Conservation (phyloP, 2,329 filamentous ascomycete genomes). For the Talaromyces sp. region DNA sequence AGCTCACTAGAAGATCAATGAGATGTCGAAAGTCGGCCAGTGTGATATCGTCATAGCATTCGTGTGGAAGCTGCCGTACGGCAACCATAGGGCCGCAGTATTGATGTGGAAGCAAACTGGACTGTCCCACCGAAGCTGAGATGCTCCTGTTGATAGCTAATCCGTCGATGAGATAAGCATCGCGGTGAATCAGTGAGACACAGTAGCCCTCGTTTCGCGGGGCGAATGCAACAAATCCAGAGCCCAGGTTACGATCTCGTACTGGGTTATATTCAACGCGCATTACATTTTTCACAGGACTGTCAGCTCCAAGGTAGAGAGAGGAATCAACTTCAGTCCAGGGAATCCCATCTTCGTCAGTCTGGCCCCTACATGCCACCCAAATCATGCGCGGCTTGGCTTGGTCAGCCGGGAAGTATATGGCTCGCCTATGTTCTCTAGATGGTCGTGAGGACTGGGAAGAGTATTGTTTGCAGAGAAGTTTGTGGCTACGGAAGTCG, state of each 20-base stretch:
- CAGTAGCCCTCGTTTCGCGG: neutral
- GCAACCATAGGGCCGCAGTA: neutral
- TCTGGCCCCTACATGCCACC: neutral
- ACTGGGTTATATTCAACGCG: neutral
- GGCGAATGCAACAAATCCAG: neutral
- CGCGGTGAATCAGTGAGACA: neutral
- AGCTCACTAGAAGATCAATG: conserved; percentile 10
- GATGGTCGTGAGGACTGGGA: conserved; percentile 9
- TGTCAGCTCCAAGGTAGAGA: neutral
- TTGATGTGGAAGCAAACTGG: neutral
- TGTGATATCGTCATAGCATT: conserved; percentile 7
- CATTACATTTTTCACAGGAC: neutral
- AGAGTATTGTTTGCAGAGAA: conserved; percentile 12
- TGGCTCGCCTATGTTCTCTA: conserved; percentile 9
- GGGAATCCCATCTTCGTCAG: neutral
- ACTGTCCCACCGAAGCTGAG: neutral
- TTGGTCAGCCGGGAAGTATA: conserved; percentile 8
- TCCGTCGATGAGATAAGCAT: neutral
- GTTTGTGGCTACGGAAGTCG: conserved; percentile 13
- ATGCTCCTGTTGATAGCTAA: neutral
- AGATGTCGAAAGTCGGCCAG: conserved; percentile 12
- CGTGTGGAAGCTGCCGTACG: neutral
- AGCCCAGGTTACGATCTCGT: neutral
- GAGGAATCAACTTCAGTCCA: no score
- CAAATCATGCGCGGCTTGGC: conserved; percentile 7